phyloP scores from a whole-genome alignment of 164 flowering plant genomes.

The Vitis cinerea region DNA sequence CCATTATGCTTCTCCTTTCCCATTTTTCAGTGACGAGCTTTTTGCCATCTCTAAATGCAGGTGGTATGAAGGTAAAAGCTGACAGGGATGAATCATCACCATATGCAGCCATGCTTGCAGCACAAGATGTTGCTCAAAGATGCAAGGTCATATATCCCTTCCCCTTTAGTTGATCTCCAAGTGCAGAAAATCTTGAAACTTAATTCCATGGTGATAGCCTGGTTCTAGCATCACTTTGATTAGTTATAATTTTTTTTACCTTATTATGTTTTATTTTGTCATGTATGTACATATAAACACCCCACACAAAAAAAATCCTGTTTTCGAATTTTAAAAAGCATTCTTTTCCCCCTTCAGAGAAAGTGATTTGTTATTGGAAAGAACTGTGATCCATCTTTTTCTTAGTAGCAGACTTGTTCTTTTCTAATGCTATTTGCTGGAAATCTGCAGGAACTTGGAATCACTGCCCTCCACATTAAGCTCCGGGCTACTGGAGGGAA shows the following conservation, averaged over 20 bases:
- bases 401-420: neutral
- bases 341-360: too few species aligned
- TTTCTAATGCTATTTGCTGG: neutral
- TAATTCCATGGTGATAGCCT: too few species aligned
- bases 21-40: too few species aligned
- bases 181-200: neutral
- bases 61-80: slow-evolving; percentile 79
- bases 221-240: neutral
- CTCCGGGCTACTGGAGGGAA: slow-evolving; percentile 81
- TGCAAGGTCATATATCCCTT: slow-evolving; percentile 51
- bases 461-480: slow-evolving; percentile 71
- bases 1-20: too few species aligned
- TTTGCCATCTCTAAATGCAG: slow-evolving; percentile 17
- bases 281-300: too few species aligned
- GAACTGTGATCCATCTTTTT: too few species aligned
- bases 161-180: neutral
- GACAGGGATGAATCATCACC: slow-evolving; percentile 78
- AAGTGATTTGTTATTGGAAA: too few species aligned
- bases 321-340: too few species aligned
- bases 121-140: slow-evolving; percentile 65
- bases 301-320: too few species aligned
- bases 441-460: slow-evolving; percentile 55
- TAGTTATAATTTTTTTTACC: neutral
- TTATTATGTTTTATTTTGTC: too few species aligned
- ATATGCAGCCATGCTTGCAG: slow-evolving; percentile 81